These are phyloP conservation scores for Pestalotiopsis sp. DNA, from an alignment of 2,329 filamentous ascomycete genomes.

Conservation along the genomic window DNA sequence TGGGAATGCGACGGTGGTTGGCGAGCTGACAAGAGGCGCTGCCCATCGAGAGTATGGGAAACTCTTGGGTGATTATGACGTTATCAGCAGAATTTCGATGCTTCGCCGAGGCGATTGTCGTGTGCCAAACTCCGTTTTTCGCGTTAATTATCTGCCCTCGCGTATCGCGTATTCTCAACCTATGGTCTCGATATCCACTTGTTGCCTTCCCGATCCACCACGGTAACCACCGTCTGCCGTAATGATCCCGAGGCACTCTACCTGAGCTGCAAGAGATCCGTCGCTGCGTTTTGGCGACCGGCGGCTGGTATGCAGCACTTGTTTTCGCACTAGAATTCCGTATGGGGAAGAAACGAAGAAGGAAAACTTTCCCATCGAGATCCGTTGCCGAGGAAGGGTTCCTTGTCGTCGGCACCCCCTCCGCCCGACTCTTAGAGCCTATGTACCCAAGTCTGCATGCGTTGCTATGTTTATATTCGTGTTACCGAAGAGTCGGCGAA, in stretches of 20 bases:
- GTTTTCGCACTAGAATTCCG: neutral
- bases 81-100: neutral
- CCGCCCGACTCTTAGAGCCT: neutral
- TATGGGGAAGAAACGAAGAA: neutral
- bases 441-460: neutral
- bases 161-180: neutral
- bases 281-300: neutral
- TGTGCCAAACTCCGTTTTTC: neutral
- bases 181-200: neutral
- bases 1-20: neutral
- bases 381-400: neutral
- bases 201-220: neutral
- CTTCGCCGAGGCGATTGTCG: too few relatives aligned
- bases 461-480: neutral
- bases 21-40: neutral
- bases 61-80: neutral
- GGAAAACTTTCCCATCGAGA: neutral
- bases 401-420: neutral
- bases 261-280: neutral
- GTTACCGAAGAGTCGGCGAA: neutral
- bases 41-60: neutral
- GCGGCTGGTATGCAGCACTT: neutral
- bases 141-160: neutral
- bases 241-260: conserved; percentile 4
- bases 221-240: neutral